phyloP scores from a whole-genome alignment of 1,139 yeast species.

The Arxiozyma telluris region DNA sequence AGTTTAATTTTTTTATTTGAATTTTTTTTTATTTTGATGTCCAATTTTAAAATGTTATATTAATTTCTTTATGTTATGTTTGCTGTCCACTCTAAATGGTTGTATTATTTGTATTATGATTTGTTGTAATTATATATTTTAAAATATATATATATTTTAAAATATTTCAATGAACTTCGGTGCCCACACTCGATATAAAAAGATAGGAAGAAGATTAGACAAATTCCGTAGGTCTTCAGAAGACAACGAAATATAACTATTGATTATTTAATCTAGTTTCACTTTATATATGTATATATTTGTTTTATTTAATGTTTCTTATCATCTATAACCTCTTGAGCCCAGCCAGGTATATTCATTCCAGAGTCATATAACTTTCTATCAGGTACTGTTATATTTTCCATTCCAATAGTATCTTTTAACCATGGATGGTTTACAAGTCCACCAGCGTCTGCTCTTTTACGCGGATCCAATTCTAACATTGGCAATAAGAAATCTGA shows the following conservation, averaged over 20 bases:
- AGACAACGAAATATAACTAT: background rate
- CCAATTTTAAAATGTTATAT: background rate
- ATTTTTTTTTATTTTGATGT: background rate
- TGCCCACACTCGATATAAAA: too few relatives aligned
- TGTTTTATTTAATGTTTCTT: constrained; percentile 17
- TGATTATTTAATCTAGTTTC: too few relatives aligned
- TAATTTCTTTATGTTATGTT: background rate
- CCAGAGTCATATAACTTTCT: constrained; percentile 54
- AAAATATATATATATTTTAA: background rate
- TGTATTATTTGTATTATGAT: background rate
- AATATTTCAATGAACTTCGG: background rate
- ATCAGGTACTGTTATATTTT: constrained; percentile 39
- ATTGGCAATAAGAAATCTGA: constrained; percentile 57
- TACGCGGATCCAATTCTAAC: constrained; percentile 57
- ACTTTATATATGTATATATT: background rate
- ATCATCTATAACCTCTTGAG: constrained; percentile 26
- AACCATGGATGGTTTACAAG: constrained; percentile 70
- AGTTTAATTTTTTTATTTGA: background rate
- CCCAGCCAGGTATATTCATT: constrained; percentile 61
- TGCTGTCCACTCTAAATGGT: background rate
- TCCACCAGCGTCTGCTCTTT: constrained; percentile 69
- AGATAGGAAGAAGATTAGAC: too few relatives aligned
- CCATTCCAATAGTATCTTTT: constrained; percentile 51
- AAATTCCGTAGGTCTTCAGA: background rate
- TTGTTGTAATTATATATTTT: background rate